Conservation (phyloP, 176 grass and related monocot genomes). For the Cenchrus fungigraminus region DNA sequence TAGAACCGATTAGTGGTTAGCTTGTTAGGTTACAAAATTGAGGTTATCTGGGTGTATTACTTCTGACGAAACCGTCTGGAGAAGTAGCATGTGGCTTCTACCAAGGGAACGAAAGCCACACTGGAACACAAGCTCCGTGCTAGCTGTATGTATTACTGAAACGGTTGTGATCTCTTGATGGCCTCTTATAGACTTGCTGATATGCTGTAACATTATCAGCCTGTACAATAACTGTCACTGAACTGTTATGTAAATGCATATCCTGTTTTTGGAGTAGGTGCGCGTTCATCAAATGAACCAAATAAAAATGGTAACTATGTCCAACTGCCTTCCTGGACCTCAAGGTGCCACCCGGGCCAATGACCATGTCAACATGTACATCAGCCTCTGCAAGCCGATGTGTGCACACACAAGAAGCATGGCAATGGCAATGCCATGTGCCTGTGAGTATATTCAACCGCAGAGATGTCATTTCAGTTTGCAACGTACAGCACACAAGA, state of each 20-base stretch:
- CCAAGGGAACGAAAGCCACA: constrained; percentile 21
- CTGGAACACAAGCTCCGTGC: neutral
- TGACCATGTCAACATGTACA: constrained; percentile 43
- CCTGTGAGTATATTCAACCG: constrained; percentile 42
- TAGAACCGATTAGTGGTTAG: constrained; percentile 43
- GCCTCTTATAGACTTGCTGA: neutral
- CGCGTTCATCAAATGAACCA: neutral
- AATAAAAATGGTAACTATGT: neutral
- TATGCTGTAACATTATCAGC: neutral
- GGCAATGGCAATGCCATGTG: constrained; percentile 31
- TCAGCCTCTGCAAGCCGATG: constrained; percentile 26
- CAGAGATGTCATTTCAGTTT: neutral
- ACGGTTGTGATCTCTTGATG: neutral
- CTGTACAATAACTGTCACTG: neutral
- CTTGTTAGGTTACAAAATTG: constrained; percentile 41
- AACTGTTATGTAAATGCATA: neutral
- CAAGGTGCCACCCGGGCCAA: neutral
- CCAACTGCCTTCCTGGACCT: neutral
- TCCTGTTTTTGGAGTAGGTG: neutral
- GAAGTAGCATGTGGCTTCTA: constrained; percentile 41
- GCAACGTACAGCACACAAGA: constrained; percentile 25
- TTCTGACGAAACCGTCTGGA: constrained; percentile 53
- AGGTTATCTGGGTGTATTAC: constrained; percentile 51
- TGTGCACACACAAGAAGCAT: constrained; percentile 9
- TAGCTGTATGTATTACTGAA: neutral